Conservation (phyloP, 805 yeast species). For the Dipodascus geniculatus region DNA sequence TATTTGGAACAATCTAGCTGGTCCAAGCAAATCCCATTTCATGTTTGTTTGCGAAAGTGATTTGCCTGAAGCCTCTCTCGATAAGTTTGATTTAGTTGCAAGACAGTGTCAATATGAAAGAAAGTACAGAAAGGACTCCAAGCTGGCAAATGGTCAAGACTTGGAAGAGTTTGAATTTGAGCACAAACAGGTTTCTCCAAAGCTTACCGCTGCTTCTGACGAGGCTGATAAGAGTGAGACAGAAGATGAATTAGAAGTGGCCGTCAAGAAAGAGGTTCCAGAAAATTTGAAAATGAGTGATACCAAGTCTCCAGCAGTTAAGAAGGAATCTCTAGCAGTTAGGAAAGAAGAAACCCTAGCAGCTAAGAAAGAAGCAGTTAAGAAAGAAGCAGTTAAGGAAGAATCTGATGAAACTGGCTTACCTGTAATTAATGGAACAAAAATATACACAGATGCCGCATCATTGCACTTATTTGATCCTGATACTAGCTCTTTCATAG, state of each 20-base stretch:
- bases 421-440: slow-evolving; percentile 12
- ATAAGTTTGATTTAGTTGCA: slow-evolving; percentile 49
- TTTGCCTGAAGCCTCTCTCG: slow-evolving; percentile 35
- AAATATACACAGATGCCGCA: slow-evolving; percentile 17
- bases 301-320: too few relatives aligned
- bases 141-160: slow-evolving; percentile 35
- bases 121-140: slow-evolving; percentile 41
- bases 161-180: slow-evolving; percentile 47
- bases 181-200: slow-evolving; percentile 7
- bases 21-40: slow-evolving; percentile 77
- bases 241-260: neutral
- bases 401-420: neutral
- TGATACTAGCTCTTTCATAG: slow-evolving; percentile 33
- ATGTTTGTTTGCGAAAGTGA: slow-evolving; percentile 64
- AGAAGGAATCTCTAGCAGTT: too few relatives aligned
- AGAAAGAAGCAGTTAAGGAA: neutral
- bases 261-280: neutral
- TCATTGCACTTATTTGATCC: slow-evolving; percentile 52
- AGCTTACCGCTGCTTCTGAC: neutral
- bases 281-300: neutral
- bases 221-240: neutral
- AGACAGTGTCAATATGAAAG: slow-evolving; percentile 66
- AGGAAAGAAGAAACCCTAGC: too few relatives aligned
- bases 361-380: too few relatives aligned
- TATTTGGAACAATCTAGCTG: slow-evolving; percentile 72